Evolutionary conservation across 345 rosid genomes (phyloP).

Genomic region (Hypericum perforatum): DNA sequence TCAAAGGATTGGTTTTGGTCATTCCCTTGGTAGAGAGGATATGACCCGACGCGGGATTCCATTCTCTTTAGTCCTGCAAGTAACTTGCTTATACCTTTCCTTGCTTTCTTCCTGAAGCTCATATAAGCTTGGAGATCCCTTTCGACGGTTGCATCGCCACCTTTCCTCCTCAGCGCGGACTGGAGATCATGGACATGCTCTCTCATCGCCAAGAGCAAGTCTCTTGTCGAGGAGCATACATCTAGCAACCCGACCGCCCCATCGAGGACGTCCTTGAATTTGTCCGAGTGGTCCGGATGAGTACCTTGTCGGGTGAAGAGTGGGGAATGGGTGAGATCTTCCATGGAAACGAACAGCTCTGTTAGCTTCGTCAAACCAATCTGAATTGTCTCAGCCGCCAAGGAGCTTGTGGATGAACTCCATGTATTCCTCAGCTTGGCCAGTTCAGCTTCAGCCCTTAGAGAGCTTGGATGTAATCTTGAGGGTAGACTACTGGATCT

Average conservation of each 20-base stretch:
- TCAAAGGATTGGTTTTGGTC: constrained; percentile 15
- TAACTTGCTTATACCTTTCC: constrained; percentile 34
- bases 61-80: constrained; percentile 32
- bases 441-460: constrained; percentile 19
- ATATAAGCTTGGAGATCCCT: constrained; percentile 34
- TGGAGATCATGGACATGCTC: constrained; percentile 29
- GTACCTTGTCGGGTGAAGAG: constrained; percentile 23
- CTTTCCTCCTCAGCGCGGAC: constrained; percentile 37
- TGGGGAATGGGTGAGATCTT: constrained; percentile 27
- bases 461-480: constrained; percentile 18
- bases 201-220: constrained; percentile 30
- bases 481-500: constrained; percentile 48
- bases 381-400: constrained; percentile 15
- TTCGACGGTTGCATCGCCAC: constrained; percentile 25
- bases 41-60: constrained; percentile 14
- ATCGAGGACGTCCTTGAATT: constrained; percentile 30
- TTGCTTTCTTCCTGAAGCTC: constrained; percentile 47
- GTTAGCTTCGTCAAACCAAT: constrained; percentile 26
- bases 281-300: constrained; percentile 12
- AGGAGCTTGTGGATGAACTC: constrained; percentile 8
- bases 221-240: constrained; percentile 26
- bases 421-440: constrained; percentile 16
- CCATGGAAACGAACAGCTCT: constrained; percentile 24
- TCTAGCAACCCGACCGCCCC: constrained; percentile 33
- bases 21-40: constrained; percentile 5